Conservation (phyloP, 352 stramenopile genomes). For the Globisporangium orthogonon region DNA sequence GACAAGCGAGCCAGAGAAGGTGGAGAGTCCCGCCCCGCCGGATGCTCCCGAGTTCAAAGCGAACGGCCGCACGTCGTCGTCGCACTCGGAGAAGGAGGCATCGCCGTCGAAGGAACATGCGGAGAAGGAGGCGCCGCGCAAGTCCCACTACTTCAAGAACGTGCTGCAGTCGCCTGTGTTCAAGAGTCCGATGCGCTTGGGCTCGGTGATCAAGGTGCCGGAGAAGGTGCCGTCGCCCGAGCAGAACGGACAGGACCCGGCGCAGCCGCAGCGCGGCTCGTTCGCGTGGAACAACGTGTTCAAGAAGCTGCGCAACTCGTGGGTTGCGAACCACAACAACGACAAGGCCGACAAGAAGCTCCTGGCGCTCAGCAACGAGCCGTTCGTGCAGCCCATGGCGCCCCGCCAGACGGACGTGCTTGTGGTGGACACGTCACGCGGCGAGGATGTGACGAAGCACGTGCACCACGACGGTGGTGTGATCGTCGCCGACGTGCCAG, state of each 20-base stretch:
- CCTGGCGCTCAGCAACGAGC: slow-evolving; percentile 65
- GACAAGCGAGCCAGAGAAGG: slow-evolving; percentile 6
- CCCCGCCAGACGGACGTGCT: slow-evolving; percentile 62
- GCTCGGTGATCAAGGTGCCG: slow-evolving; percentile 61
- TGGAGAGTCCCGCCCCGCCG: slow-evolving; percentile 9
- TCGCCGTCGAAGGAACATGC: slow-evolving; percentile 1
- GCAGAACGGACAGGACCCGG: slow-evolving; percentile 12
- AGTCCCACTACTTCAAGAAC: slow-evolving; percentile 84
- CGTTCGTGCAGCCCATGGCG: slow-evolving; percentile 41
- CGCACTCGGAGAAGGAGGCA: slow-evolving; percentile 10
- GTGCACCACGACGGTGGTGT: slow-evolving; percentile 74
- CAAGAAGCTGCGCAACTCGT: slow-evolving; percentile 73
- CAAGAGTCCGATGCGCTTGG: slow-evolving; percentile 68
- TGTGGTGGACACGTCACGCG: slow-evolving; percentile 71
- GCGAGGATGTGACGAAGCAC: slow-evolving; percentile 78
- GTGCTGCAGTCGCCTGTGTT: slow-evolving; percentile 82
- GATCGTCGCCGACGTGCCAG: slow-evolving; percentile 46
- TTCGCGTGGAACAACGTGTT: slow-evolving; percentile 83
- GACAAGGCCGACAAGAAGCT: slow-evolving; percentile 69
- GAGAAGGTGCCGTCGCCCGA: slow-evolving; percentile 43
- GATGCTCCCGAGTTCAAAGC: slow-evolving; percentile 8
- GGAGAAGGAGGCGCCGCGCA: slow-evolving; percentile 26
- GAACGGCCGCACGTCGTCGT: slow-evolving; percentile 12
- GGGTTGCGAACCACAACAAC: slow-evolving; percentile 49
- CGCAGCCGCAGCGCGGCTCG: slow-evolving; percentile 25